Evolutionary conservation across 2,329 filamentous ascomycete genomes (phyloP), one percentile per base, ranked within the genome.

Genomic region (Diaporthe aspalathi): DNA sequence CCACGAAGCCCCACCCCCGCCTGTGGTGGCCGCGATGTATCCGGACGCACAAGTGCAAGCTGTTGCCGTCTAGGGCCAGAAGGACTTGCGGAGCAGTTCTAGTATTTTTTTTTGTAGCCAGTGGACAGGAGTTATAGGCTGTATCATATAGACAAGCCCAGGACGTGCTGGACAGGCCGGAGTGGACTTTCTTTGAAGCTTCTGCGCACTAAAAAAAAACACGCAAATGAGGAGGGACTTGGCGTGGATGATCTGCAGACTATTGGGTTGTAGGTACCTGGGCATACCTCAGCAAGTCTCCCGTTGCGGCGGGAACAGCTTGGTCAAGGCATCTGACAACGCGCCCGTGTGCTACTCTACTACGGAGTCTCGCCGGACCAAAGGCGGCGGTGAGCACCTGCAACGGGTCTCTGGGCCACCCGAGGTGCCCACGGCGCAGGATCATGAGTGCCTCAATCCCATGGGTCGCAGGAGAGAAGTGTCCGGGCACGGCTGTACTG

Each of bases 161-260:
- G 17, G 49, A 22, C 14, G 11, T 35, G 17, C 29, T 3, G 45
- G 35, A 29, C 57, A 32, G 57, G 43, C 22, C 29, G 24, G 27
- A 63, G 9, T 16, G 43, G 43, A 11, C 40, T 32, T 63, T 49
- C 43, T 49, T 16, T 50, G 29, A 24, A 50, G 45, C 27, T 38
- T 38, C n/a, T 47, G 60, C 29, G 9, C 57, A 50, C 43, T 22
- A 35, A 35, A 35, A 35, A 60, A 60, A 60, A 60, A 60, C 27
- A 35, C 24, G 32, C 60, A 38, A 65, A 65, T 50, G 60, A 38
- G 29, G 20, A 35, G 43, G 17, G 45, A 20, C 45, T 50, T 65
- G 60, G 60, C 60, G 45, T 49, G 17, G 29, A n/a, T 50, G 43
- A 65, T 65, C 60, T 65, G 60, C 60, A 65, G 60, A 24, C 60